Evolutionary conservation across 1,284 basidiomycete genomes (phyloP).

Genomic region (Athelia psychrophila): DNA sequence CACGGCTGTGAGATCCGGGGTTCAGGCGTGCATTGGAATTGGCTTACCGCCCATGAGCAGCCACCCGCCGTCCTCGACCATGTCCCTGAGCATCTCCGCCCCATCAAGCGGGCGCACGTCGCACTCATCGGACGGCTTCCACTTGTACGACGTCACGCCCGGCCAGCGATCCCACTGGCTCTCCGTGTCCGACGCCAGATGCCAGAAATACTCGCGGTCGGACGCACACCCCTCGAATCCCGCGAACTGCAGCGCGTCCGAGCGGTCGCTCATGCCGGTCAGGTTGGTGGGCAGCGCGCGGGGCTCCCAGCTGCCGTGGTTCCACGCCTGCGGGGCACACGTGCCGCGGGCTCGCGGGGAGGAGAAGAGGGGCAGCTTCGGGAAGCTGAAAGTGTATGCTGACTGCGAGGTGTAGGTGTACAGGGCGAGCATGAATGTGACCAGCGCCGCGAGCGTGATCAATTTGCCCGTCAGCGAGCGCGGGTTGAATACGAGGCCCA

Average conservation of each 20-base stretch:
- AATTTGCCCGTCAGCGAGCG: not conserved
- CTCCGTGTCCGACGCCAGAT: constrained; percentile 48
- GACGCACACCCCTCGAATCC: constrained; percentile 61
- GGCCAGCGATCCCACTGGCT: constrained; percentile 51
- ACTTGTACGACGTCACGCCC: constrained; percentile 45
- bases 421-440: not conserved
- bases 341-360: constrained; percentile 3
- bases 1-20: constrained; percentile 3
- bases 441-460: not conserved
- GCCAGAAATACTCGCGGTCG: constrained; percentile 59
- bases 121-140: constrained; percentile 45
- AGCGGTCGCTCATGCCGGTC: constrained; percentile 28
- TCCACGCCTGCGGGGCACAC: constrained; percentile 43
- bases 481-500: not conserved
- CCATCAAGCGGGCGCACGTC: constrained; percentile 35
- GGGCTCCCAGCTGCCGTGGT: constrained; percentile 40
- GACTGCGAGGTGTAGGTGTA: not conserved
- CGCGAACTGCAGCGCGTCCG: constrained; percentile 47
- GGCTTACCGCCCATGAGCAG: constrained; percentile 56
- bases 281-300: constrained; percentile 28
- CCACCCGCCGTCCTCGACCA: constrained; percentile 71
- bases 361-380: not conserved
- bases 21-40: not conserved
- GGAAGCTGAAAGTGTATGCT: not conserved
- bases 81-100: constrained; percentile 43